Conservation (phyloP, 176 grass and related monocot species). For the Phyllostachys edulis region DNA sequence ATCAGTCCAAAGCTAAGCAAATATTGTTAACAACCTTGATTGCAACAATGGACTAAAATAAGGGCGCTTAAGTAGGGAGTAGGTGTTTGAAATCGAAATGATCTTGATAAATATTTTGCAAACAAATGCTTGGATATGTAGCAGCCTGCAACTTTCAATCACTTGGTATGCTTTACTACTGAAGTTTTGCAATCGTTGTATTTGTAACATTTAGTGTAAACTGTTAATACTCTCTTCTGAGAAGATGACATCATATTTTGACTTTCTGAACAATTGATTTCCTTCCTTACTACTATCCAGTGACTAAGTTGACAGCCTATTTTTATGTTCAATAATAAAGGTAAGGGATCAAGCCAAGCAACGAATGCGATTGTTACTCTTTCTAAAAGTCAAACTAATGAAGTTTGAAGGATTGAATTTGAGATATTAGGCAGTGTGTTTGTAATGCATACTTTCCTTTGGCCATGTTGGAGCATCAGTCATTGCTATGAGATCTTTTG, state of each 20-base stretch:
- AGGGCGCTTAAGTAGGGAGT: conserved; percentile 14
- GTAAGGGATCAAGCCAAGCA: not conserved
- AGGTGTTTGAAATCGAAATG: conserved; percentile 31
- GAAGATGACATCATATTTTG: not conserved
- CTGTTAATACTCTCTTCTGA: not conserved
- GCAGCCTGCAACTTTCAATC: not conserved
- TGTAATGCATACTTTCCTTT: not conserved
- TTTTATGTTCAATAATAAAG: conserved; percentile 5
- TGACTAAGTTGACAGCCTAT: not conserved
- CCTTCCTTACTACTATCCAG: not conserved
- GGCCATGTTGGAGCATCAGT: not conserved
- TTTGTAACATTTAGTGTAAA: not conserved
- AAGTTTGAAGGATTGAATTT: not conserved
- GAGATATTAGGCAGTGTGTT: not conserved
- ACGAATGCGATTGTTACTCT: not conserved
- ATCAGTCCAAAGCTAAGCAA: conserved; percentile 10
- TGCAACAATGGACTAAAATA: conserved; percentile 15
- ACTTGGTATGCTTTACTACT: conserved; percentile 17
- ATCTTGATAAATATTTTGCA: conserved; percentile 16
- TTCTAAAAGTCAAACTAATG: not conserved
- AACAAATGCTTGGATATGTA: not conserved
- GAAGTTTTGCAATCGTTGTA: conserved; percentile 7
- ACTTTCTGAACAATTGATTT: not conserved
- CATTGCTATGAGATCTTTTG: not conserved
- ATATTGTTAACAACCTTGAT: conserved; percentile 32